Evolutionary conservation across 2,329 filamentous ascomycete species (phyloP).

Genomic region (Huntiella moniliformis): DNA sequence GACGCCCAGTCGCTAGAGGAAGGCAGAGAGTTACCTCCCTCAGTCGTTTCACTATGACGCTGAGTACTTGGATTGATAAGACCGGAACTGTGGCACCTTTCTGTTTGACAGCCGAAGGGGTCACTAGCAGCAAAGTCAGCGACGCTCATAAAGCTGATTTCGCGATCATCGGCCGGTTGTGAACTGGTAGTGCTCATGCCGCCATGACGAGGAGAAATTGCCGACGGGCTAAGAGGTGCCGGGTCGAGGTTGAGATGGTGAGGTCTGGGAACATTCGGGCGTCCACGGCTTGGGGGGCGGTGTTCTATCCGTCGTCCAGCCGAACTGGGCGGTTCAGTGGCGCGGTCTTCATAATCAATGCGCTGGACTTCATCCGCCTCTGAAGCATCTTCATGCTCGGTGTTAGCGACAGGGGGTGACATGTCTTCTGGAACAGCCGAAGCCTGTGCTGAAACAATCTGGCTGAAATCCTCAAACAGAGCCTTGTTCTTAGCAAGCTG

Average conservation of each 20-base stretch:
- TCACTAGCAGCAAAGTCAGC: slow-evolving; percentile 31
- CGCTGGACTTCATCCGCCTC: not conserved
- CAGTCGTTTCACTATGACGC: slow-evolving; percentile 42
- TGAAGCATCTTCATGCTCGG: not conserved
- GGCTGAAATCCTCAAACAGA: slow-evolving; percentile 14
- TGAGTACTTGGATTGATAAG: slow-evolving; percentile 25
- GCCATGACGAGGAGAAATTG: not conserved
- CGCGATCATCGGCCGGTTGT: not conserved
- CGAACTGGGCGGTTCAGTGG: slow-evolving; percentile 1
- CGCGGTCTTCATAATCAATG: not conserved
- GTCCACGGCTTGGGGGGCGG: not conserved
- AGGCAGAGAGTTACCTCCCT: slow-evolving; percentile 32
- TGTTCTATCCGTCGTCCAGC: not conserved
- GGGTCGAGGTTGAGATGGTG: slow-evolving; percentile 1
- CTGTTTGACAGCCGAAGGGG: slow-evolving; percentile 22
- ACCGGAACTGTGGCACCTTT: slow-evolving; percentile 2
- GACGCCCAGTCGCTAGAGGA: slow-evolving; percentile 41
- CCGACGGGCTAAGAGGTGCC: slow-evolving; percentile 5
- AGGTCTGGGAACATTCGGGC: too few relatives aligned
- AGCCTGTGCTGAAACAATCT: not conserved
- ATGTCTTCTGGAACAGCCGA: not conserved
- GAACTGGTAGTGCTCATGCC: not conserved
- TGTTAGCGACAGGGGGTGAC: not conserved
- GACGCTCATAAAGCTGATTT: slow-evolving; percentile 24
- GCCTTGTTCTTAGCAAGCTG: slow-evolving; percentile 30